Evolutionary conservation across 2,329 filamentous ascomycete genomes (phyloP), one percentile per base, ranked within the genome.

Genomic region (Colletotrichum trifolii): DNA sequence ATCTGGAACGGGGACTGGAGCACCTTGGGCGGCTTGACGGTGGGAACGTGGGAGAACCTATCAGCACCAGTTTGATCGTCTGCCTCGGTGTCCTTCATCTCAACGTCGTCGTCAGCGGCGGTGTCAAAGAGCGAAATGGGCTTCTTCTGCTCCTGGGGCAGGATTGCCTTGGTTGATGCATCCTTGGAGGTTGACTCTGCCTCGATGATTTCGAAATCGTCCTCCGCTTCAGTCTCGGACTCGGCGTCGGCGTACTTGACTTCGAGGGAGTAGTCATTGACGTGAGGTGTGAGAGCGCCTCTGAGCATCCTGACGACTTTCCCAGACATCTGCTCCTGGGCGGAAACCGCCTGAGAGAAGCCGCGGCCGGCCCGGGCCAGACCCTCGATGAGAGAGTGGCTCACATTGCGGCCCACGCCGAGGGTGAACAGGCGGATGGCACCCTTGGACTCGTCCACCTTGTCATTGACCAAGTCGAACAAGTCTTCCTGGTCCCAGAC

Each of bases 271-370:
- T 89, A 91, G 71, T 92, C 84, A 13, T 77, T 83, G 48, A 91
- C 80, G 67, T 92, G 89, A 0, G 89, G 89, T 2, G 85, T 87
- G 17, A 93, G 75, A 0, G 89, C 87, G 0, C 86, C 90, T 72
- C 91, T 92, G 61, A 94, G 79, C 91, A 94, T 93, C 2, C 91
- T 84, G 2, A 93, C 82, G 1, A 93, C 83, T 72, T 91, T 91
- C 68, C 79, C 85, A 69, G 91, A 87, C 76, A 92, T 86, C 71
- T 89, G 87, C 73, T 93, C 91, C 1, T 84, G 78, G 7, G 86
- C 76, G 1, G 80, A 81, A 0, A 93, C 89, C 0, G 84, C 81
- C 73, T 93, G 90, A 0, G 85, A 75, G 65, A 89, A 88, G 3
- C 86, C 86, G 17, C 83, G 83, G 2, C 87, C 86, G 9, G 81